Conservation (phyloP, 106 monocot species). For the Allium sativum region DNA sequence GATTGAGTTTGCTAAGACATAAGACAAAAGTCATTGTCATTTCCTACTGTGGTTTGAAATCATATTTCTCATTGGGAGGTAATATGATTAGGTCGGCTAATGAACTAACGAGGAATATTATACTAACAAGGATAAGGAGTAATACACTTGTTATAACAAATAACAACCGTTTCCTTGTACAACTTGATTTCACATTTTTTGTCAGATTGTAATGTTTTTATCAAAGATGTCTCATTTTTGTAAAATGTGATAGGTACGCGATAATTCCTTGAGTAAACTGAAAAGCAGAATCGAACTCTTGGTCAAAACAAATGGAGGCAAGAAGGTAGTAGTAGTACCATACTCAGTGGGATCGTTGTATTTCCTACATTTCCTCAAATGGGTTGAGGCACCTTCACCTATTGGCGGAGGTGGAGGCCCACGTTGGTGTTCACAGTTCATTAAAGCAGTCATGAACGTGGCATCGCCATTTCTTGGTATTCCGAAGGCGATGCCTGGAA, state of each 20-base stretch:
- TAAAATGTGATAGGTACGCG: slow-evolving; percentile 23
- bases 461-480: slow-evolving; percentile 48
- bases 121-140: too few species aligned
- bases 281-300: slow-evolving; percentile 55
- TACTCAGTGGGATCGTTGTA: slow-evolving; percentile 53
- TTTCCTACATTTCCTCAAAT: slow-evolving; percentile 59
- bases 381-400: slow-evolving; percentile 48
- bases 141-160: too few species aligned
- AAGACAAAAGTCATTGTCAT: too few species aligned
- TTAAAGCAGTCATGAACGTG: slow-evolving; percentile 54
- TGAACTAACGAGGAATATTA: too few species aligned
- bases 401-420: slow-evolving; percentile 51
- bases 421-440: slow-evolving; percentile 42
- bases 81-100: too few species aligned
- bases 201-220: too few species aligned
- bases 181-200: too few species aligned
- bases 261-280: slow-evolving; percentile 40
- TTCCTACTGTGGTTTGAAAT: too few species aligned
- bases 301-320: slow-evolving; percentile 34
- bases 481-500: slow-evolving; percentile 35
- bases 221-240: too few species aligned
- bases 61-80: too few species aligned
- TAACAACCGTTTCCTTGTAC: too few species aligned
- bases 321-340: slow-evolving; percentile 51
- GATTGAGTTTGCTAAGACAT: too few species aligned